A percentile compares a stretch with the other conserved stretches of the same genome.
These are phyloP conservation scores for Nigrospora oryzae DNA, from an alignment of 2,329 filamentous ascomycete genomes.

Conservation along the genomic window DNA sequence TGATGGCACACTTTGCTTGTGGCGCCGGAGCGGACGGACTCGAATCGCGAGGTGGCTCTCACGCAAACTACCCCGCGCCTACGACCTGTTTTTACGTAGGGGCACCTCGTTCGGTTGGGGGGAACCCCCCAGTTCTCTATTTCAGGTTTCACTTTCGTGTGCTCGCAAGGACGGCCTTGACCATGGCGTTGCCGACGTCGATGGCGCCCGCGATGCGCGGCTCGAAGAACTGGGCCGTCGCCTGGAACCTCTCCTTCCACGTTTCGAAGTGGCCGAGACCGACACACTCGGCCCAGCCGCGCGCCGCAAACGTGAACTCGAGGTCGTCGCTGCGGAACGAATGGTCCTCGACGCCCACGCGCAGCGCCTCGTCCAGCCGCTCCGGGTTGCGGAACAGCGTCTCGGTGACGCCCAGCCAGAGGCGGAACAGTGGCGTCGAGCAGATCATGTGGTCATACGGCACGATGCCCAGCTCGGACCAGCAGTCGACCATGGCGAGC, in stretches of 20 bases:
- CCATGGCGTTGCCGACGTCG: conserved; percentile 90
- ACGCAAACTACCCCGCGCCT: too few relatives aligned
- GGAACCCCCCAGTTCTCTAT: too few relatives aligned
- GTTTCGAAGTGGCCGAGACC: conserved; percentile 85
- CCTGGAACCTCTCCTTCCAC: conserved; percentile 84
- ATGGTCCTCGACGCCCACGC: conserved; percentile 80
- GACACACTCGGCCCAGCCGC: conserved; percentile 93
- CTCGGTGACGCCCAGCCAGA: conserved; percentile 96
- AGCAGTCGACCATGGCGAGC: conserved; percentile 96
- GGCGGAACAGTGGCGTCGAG: conserved; percentile 90
- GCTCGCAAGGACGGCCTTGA: conserved; percentile 86
- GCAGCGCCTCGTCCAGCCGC: conserved; percentile 75
- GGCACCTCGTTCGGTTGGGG: too few relatives aligned
- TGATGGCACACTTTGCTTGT: too few relatives aligned
- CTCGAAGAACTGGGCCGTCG: conserved; percentile 85
- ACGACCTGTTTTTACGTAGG: too few relatives aligned
- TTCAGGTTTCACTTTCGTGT: conserved; percentile 32
- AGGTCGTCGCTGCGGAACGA: conserved; percentile 93
- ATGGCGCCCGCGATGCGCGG: conserved; percentile 83
- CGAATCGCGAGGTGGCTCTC: too few relatives aligned
- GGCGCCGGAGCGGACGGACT: too few relatives aligned
- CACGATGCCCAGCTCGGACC: conserved; percentile 86
- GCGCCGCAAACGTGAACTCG: conserved; percentile 94
- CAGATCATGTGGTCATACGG: conserved; percentile 99
- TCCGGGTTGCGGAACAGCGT: conserved; percentile 81